Base-by-base conservation (phyloP, 2,329 filamentous ascomycete genomes). In the Botrytis elliptica region DNA sequence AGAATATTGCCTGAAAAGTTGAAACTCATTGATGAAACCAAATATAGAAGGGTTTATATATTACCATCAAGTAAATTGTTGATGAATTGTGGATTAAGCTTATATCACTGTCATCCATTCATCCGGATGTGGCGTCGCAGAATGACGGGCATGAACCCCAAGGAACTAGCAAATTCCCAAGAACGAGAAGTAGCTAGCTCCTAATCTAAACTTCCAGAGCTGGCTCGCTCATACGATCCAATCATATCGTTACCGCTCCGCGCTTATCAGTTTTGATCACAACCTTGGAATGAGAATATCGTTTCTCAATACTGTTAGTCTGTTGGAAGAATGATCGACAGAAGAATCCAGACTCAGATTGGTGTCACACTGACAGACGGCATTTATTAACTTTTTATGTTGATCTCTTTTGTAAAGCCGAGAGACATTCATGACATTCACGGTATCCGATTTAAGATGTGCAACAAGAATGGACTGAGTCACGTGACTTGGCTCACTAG, bases 271-370 rank as follows among this genome's bases (percentile, higher is more conserved):
- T 29, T 8, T 57, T 57, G n/a, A 7, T n/a, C 20, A 22, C 5
- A 7, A 33, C 33, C 33, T 33, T 33, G 33, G 33, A 33, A n/a
- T 9, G 6, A 62, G 59, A 62, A 40, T 62, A 62, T 62, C 36
- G n/a, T 62, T 62, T 4, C 59, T 62, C 59, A 40, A 62, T 62
- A 62, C 59, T 62, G 36, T 40, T 40, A 62, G 59, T 40, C 59
- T 62, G 36, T 40, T 40, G 40, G 59, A 62, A 22, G 36, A 7
- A 40, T 40, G 59, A 25, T 38, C 22, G 59, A 40, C 22, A n/a
- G 36, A 9, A 40, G 22, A 62, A 38, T 38, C 36, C 22, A 40
- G 59, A 40, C 57, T 60, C 33, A 22, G 57, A 36, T 59, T 36
- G 20, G 57, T 16, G 59, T 8, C 59, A 18, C 36, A 38, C 22